Conservation (phyloP, 2,329 filamentous ascomycete genomes). For the Dactylellina sp. region DNA sequence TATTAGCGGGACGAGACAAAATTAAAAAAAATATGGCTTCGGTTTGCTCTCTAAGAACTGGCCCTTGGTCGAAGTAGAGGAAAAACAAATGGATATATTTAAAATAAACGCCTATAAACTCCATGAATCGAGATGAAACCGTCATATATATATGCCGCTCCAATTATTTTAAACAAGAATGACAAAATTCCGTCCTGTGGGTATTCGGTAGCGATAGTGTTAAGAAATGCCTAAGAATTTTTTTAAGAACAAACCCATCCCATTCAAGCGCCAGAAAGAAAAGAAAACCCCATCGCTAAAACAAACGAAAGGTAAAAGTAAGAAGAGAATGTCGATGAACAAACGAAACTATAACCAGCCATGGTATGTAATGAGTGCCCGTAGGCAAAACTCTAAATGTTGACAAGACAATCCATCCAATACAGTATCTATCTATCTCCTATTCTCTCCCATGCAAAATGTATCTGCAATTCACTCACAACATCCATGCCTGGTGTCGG, state of each 20-base stretch:
- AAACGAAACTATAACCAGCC: background rate
- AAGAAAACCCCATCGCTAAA: background rate
- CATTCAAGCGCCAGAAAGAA: background rate
- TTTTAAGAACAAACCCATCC: background rate
- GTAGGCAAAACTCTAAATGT: too few relatives aligned
- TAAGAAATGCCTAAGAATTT: too few relatives aligned
- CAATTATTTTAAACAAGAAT: slow-evolving; percentile 10
- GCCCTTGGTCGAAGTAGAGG: too few relatives aligned
- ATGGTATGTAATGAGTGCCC: too few relatives aligned
- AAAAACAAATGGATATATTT: background rate
- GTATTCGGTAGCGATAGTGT: slow-evolving; percentile 15
- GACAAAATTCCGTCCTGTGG: background rate
- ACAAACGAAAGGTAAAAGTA: background rate
- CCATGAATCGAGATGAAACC: background rate
- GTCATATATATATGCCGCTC: background rate
- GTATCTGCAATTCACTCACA: too few relatives aligned
- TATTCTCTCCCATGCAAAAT: too few relatives aligned
- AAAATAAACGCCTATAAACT: background rate
- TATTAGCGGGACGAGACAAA: too few relatives aligned
- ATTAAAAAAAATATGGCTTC: too few relatives aligned
- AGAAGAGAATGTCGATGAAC: background rate
- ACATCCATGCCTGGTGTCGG: slow-evolving; percentile 42
- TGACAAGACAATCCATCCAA: too few relatives aligned
- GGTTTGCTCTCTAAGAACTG: too few relatives aligned
- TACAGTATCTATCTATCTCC: too few relatives aligned